Evolutionary conservation across 805 yeast genomes (phyloP).

Genomic region (Candida namnaoensis): DNA sequence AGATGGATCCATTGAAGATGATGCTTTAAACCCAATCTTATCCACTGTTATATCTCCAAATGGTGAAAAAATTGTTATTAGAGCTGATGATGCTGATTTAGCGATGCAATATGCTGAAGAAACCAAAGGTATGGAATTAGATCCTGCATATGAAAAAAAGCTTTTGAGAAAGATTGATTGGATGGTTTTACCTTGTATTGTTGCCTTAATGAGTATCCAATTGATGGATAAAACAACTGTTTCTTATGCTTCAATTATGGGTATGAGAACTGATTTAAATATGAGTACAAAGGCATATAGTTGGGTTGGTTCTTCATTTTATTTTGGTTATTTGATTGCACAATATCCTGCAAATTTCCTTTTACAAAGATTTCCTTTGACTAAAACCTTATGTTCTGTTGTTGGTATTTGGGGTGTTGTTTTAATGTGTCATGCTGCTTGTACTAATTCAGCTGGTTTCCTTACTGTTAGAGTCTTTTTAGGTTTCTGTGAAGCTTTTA

Average conservation of each 20-base stretch:
- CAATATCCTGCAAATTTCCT: conserved; percentile 32
- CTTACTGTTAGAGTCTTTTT: conserved; percentile 31
- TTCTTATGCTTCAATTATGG: conserved; percentile 36
- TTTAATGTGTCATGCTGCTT: conserved; percentile 21
- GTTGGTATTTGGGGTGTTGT: conserved; percentile 31
- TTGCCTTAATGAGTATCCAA: conserved; percentile 25
- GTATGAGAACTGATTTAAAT: conserved; percentile 26
- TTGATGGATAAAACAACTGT: conserved; percentile 32
- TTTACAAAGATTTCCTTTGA: conserved; percentile 33
- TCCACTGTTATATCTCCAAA: conserved; percentile 18
- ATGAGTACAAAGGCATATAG: conserved; percentile 31
- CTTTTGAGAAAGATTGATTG: conserved; percentile 29
- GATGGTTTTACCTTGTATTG: conserved; percentile 27
- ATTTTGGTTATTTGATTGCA: conserved; percentile 37
- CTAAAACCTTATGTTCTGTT: conserved; percentile 25
- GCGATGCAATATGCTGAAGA: conserved; percentile 26
- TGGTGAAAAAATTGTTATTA: conserved; percentile 19
- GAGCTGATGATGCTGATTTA: conserved; percentile 27
- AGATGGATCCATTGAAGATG: background rate
- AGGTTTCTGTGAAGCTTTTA: conserved; percentile 32
- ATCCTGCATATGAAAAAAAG: conserved; percentile 13
- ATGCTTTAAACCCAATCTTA: conserved; percentile 2
- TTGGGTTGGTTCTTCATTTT: conserved; percentile 37
- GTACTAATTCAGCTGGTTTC: conserved; percentile 29
- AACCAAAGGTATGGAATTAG: conserved; percentile 2